phyloP scores from a whole-genome alignment of 148 eudicot genomes.

The Drosera capensis region DNA sequence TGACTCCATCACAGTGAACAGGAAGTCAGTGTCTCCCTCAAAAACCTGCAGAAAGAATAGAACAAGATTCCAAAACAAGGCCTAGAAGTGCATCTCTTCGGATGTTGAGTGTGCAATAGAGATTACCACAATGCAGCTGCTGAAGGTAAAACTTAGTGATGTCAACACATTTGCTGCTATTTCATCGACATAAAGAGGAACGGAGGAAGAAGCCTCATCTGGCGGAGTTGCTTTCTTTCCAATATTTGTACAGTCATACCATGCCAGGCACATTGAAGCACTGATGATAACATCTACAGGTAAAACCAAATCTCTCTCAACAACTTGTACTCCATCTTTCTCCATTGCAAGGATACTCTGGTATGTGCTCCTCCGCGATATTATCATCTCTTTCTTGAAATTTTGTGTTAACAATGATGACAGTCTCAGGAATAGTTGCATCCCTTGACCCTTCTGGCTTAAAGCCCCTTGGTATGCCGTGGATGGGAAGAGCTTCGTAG shows the following conservation, averaged over 20 bases:
- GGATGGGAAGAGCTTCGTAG: conserved; percentile 14
- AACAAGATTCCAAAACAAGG: too few relatives aligned
- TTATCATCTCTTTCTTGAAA: conserved; percentile 77
- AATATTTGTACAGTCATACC: conserved; percentile 80
- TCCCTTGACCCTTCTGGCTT: conserved; percentile 11
- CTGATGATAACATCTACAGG: conserved; percentile 68
- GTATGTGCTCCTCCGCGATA: conserved; percentile 84
- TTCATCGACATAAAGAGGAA: conserved; percentile 66
- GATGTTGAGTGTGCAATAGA: too few relatives aligned
- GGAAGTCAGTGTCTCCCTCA: conserved; percentile 73
- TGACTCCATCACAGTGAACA: conserved; percentile 62
- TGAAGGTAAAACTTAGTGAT: conserved; percentile 70
- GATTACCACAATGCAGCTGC: conserved; percentile 78
- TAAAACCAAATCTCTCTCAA: conserved; percentile 64
- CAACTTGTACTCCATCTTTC: conserved; percentile 69
- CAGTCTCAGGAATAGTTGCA: conserved; percentile 25
- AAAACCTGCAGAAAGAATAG: conserved; percentile 35
- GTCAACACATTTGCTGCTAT: conserved; percentile 82
- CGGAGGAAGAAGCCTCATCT: conserved; percentile 56
- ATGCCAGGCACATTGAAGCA: conserved; percentile 61
- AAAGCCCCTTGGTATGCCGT: conserved; percentile 19
- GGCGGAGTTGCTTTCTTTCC: conserved; percentile 59
- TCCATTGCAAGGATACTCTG: conserved; percentile 77
- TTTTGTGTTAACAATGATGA: conserved; percentile 64
- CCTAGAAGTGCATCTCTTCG: too few relatives aligned